Percentiles rank a stretch among this genome's conserved stretches.
Evolutionary conservation across 148 eudicot genomes (phyloP).

Genomic region (Rhododendron ovatum): DNA sequence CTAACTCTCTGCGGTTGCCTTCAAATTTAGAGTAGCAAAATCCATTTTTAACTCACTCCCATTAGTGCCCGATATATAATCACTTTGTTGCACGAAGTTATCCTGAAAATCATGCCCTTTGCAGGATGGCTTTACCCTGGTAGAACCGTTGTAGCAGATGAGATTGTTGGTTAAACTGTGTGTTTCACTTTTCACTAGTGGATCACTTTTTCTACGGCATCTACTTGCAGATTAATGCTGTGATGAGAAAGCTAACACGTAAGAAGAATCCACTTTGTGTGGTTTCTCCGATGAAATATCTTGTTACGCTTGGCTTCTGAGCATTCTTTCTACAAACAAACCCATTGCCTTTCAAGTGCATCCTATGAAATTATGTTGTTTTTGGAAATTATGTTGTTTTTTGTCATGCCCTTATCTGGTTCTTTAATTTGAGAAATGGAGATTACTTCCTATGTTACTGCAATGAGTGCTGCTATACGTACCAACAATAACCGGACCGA

Average conservation of each 20-base stretch:
- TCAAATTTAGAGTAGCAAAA: conserved; percentile 57
- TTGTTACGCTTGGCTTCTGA: conserved; percentile 61
- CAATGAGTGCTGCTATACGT: too few relatives aligned
- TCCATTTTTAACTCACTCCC: neutral
- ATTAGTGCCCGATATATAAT: neutral
- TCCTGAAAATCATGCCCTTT: neutral
- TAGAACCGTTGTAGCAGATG: neutral
- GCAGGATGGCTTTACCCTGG: neutral
- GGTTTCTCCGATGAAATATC: conserved; percentile 35
- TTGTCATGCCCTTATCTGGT: too few relatives aligned
- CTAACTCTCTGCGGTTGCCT: conserved; percentile 12
- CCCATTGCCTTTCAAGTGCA: too few relatives aligned
- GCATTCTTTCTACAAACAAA: conserved; percentile 1
- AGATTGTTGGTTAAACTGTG: neutral
- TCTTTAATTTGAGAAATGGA: too few relatives aligned
- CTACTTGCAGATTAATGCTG: neutral
- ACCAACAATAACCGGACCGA: too few relatives aligned
- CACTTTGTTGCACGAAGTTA: neutral
- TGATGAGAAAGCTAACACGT: conserved; percentile 64
- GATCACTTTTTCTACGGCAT: neutral
- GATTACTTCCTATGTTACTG: too few relatives aligned
- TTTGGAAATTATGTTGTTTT: too few relatives aligned
- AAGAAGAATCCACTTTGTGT: conserved; percentile 42
- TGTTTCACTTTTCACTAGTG: neutral
- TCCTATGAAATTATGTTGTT: too few relatives aligned